Base-by-base conservation (phyloP, 345 rosid genomes). In the Abelmoschus esculentus region DNA sequence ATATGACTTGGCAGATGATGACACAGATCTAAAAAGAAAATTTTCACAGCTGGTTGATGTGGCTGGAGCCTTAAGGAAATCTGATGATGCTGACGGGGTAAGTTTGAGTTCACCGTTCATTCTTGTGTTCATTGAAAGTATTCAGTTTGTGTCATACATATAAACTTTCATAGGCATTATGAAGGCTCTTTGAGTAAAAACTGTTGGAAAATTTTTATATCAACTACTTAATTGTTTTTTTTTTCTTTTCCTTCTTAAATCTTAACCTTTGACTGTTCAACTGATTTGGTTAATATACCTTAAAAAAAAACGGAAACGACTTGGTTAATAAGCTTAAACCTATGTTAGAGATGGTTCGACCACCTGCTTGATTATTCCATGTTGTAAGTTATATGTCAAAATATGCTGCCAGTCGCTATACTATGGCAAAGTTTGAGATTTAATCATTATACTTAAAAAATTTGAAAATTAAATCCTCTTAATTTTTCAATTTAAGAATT, bases 71-170 rank as follows among this genome's bases (percentile, higher is more conserved):
- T 84, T 95, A 70, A 80, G 90, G 80, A 95, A 95, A 84, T 75
- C 87, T 70, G 90, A 95, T 78, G 96, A 91, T 83, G 87, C 86
- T 73, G 90, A 88, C 60, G 97, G 97, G 86, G 99, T 95, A 78
- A 75, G 93, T 89, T 59, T 57, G 28, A 58, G 61, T 73, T 74
- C 69, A 47, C 60, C 62, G 12, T 40, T 74, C 29, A 40, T 53
- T 66, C 29, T 61, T 61, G 70, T 77, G 59, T 49, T 73, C 15
- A n/a, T 14, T 40, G n/a, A 56, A 40, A 38, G 10, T 40, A 18
- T 69, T 58, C 29, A 54, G n/a, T 29, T 56, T 14, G 8, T 56
- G 28, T 29, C 26, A 11, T 59, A 57, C 47, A 18, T 22, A 14
- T 67, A 31, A 29, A 18, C 29, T 67, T 17, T 67, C 29, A 17